Evolutionary conservation across 805 yeast species (phyloP).

Genomic region (Ogataea methylovora): DNA sequence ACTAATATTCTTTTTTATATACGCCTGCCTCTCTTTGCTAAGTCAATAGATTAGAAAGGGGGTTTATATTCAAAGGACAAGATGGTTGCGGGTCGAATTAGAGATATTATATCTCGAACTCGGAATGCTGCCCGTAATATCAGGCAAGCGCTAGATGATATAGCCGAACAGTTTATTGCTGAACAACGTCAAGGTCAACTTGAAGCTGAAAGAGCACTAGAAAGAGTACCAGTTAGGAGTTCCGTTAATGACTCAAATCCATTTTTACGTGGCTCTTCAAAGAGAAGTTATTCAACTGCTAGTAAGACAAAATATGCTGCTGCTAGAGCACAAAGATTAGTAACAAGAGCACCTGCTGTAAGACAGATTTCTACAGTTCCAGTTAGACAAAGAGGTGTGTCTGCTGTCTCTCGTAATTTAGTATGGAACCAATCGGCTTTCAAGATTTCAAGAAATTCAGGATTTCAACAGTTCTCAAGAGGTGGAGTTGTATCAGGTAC

Average conservation of each 20-base stretch:
- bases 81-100: slow-evolving; percentile 28
- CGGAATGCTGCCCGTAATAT: slow-evolving; percentile 39
- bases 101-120: slow-evolving; percentile 38
- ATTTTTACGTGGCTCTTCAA: slow-evolving; percentile 9
- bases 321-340: slow-evolving; percentile 2
- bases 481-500: slow-evolving; percentile 21
- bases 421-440: slow-evolving; percentile 13
- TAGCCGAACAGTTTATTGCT: slow-evolving; percentile 28
- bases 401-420: neutral
- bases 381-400: neutral
- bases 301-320: slow-evolving; percentile 8
- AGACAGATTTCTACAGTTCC: too few species aligned
- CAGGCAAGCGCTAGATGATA: slow-evolving; percentile 40
- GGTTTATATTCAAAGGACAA: too few species aligned
- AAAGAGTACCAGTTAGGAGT: slow-evolving; percentile 32
- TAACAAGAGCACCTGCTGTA: neutral
- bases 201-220: slow-evolving; percentile 20
- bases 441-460: slow-evolving; percentile 11
- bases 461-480: slow-evolving; percentile 9
- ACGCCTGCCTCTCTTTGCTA: too few species aligned
- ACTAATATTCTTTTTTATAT: too few species aligned
- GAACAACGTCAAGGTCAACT: slow-evolving; percentile 23
- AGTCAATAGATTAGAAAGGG: too few species aligned
- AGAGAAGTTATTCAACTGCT: slow-evolving; percentile 21
- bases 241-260: slow-evolving; percentile 20